Evolutionary conservation across 768 basidiomycete species (phyloP), one percentile per base, ranked within the genome.

Genomic region (Suillus subaureus): DNA sequence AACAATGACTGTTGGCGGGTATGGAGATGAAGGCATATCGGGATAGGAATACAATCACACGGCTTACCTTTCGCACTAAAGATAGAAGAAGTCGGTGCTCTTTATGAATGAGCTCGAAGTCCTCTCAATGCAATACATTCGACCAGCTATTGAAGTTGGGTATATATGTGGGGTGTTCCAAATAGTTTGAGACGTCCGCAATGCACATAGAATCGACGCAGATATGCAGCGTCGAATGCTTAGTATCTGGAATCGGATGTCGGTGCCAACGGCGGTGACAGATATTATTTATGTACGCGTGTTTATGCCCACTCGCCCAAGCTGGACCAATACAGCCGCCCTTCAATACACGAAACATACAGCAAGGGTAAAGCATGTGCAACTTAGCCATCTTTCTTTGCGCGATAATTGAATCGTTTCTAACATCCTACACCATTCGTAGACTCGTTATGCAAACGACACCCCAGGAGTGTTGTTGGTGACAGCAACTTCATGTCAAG

Each of bases 71-170:
- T 40, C 12, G 40, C 26, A 42, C 58, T 60, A 42, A 60, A 60
- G 40, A 42, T 42, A 42, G 23, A 58, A 58, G 37, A 21, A 26
- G 40, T 42, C 40, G 18, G 16, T 42, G 39, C 58, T 7, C 58
- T 28, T 60, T 60, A 60, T 21, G 39, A 58, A 40, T 58, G 58
- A 31, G 40, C 40, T 60, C 58, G 28, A 42, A 28, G 18, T 60
- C 40, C 26, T 60, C 58, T 60, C 58, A 31, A 42, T 42, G 18
- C 28, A 11, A 60, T 42, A 21, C 58, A 60, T 60, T 31, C 58
- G 58, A 60, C 58, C 4, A 40, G 39, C 28, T 58, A 26, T 16
- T 28, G 40, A 58, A 7, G 18, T 28, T n/a, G 18, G 40, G 40
- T 60, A 42, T 60, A 7, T 28, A 42, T 60, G 12, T 28, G 18